Evolutionary conservation across 306 rosid species (phyloP), one percentile per base, ranked within the genome.

Genomic region (Notholithocarpus densiflorus): DNA sequence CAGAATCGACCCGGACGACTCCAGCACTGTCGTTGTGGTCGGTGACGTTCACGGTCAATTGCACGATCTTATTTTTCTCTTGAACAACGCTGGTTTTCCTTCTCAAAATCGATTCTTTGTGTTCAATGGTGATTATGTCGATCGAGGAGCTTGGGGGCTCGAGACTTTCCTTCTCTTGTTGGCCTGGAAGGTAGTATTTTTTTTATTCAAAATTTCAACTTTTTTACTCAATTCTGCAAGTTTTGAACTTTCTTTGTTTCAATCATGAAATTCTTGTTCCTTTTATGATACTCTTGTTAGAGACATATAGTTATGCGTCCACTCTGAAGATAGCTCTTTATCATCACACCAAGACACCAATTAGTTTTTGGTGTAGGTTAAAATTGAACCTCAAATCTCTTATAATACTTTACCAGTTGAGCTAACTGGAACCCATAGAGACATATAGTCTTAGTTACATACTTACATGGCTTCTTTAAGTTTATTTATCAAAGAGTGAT

Each of bases 81-180:
- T 91, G 74, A 80, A 3, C 87, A 89, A 51, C 12, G 97, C 98
- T 23, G 98, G 95, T 4, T 89, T 77, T 24, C 97, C 97, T 0
- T 82, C 91, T 2, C 79, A 79, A 2, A 87, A 89, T 68, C 89
- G 97, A 10, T 75, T 91, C 17, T 90, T 82, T 24, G 89, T 93
- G 55, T 91, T 93, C 79, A 93, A 93, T 69, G 98, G 98, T 1
- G 98, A 93, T 76, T 93, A 93, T 76, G 98, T 93, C 0, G 98
- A 93, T 74, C 85, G 98, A 53, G 98, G 98, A 6, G 98, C 98
- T 61, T 93, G 98, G 98, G 98, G 98, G 2, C 91, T 93, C 2
- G 98, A 93, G 77, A 91, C 90, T 13, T 91, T 93, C 80, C 62
- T 91, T 65, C 81, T 91, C 72, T 82, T 93, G 72, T 68, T 90